Base-by-base conservation (phyloP, 371 early-diverging fungal genomes). In the Catenaria anguillulae region DNA sequence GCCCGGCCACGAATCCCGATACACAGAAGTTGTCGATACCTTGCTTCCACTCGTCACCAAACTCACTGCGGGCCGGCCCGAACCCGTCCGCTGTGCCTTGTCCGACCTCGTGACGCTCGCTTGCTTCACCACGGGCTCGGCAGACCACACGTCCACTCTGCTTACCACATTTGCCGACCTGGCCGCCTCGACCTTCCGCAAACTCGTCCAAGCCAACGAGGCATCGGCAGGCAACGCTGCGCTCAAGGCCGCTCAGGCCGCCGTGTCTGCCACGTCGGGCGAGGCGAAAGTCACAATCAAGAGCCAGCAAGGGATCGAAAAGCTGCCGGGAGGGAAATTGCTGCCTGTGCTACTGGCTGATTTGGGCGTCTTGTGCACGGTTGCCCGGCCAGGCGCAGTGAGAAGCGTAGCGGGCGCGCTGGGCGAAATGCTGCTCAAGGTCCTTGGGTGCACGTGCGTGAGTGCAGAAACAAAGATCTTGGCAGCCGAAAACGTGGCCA, bases 51-150 rank as follows among this genome's bases (percentile, higher is more conserved):
- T 70, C 8, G 62, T 64, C 15, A 42, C 37, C 21, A 68, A 69
- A 42, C 55, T 59, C 62, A 63, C 63, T 43, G 45, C 61, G 4
- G 46, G 37, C 21, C n/a, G 34, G 21, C 43, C 65, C 45, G 68
- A 66, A 0, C 12, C 15, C 46, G 52, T 42, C 21, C 42, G 23
- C 40, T 55, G 37, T 33, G 70, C 70, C 75, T 74, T 76, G 48
- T 73, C 73, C 33, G 74, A 80, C 55, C 69, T 75, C 0, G 62
- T 87, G 31, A 75, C 78, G n/a, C 64, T 84, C 48, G 75, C 79
- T 31, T 78, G 82, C 48, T 81, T 83, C 65, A 76, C 81, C 50
- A 75, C 85, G 2, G 81, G 78, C 29, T 78, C 79, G 0, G 79
- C 81, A 62, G 72, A 73, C 52, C 82, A 83, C 55, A 77, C 79